phyloP scores from a whole-genome alignment of 148 eudicot genomes.

The Heliosperma pusillum region DNA sequence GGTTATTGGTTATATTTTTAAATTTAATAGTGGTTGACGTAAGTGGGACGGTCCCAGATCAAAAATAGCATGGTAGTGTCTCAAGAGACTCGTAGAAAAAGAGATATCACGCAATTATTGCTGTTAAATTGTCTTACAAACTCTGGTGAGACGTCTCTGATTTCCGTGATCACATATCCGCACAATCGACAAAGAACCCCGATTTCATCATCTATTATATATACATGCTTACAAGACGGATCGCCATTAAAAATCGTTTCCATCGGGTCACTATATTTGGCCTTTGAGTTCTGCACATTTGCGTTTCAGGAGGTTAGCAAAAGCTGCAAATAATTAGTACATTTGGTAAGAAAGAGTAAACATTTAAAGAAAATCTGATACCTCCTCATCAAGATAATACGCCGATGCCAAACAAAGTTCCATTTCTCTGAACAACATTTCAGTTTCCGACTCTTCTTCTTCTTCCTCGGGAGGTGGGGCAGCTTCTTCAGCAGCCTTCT shows the following conservation, averaged over 20 bases:
- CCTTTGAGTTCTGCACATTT: conserved; percentile 41
- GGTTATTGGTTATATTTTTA: no score
- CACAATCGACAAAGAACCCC: conserved; percentile 76
- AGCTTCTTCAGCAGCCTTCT: conserved; percentile 37
- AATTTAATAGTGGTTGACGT: no score
- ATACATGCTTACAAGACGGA: conserved; percentile 64
- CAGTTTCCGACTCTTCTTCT: conserved; percentile 55
- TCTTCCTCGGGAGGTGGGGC: conserved; percentile 22
- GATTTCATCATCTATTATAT: conserved; percentile 71
- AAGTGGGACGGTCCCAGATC: no score
- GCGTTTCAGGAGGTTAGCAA: not conserved
- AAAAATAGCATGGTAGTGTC: no score
- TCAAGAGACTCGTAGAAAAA: no score
- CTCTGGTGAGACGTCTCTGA: conserved; percentile 69
- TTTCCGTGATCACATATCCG: conserved; percentile 76
- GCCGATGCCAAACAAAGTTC: conserved; percentile 71
- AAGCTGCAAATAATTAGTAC: not conserved
- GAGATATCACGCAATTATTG: not conserved
- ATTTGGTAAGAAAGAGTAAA: no score
- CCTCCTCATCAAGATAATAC: conserved; percentile 68
- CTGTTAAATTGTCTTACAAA: conserved; percentile 57
- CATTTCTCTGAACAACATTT: conserved; percentile 85
- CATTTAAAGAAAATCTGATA: conserved; percentile 3
- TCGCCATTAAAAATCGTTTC: conserved; percentile 29
- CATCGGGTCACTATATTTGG: conserved; percentile 20